Evolutionary conservation across 2,329 filamentous ascomycete species (phyloP), one percentile per base, ranked within the genome.

Genomic region (Aspergillaceae sp.): DNA sequence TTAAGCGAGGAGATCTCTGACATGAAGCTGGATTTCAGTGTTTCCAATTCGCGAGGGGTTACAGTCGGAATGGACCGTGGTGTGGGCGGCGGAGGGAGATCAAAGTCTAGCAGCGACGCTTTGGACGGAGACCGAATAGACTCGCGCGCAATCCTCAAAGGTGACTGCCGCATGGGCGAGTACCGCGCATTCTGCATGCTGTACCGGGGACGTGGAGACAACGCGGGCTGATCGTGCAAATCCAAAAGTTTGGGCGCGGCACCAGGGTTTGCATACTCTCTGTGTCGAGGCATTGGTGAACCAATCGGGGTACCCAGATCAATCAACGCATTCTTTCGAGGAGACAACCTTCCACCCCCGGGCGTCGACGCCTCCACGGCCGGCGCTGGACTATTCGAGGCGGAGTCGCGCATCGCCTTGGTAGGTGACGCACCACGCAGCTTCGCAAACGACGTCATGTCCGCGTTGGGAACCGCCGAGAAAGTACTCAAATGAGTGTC

Each of bases 1-100:
- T 87, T 92, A 11, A 98, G 78, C n/a, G 86, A 88, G 51, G 88
- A 94, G 49, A 98, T 94, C 63, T 97, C 87, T 0, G 90, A 94
- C 43, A 94, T 76, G 58, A 94, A 94, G 27, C 79, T 79, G 0
- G 90, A 96, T 65, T 97, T 97, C 49, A 97, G 75, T 9, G 86
- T 87, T 63, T 98, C 92, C 2, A 97, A 75, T 69, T 98, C 92
- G 32, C 92, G 82, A 1, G 92, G 87, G 2, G 90, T 95, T 55
- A 97, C 85, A 6, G 84, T 87, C 0, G 92, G 92, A 34, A 97
- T 79, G 46, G 88, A 95, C 51, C 91, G 83, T 9, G 92, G 92
- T 0, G 92, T 97, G 2, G 91, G 89, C 55, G 89, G 82, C 0
- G 91, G 88, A n/a, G 90, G 89, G 7, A 97, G 85, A 58, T 97